A percentile compares a stretch with the other conserved stretches of the same genome.
These are phyloP conservation scores for Cardamine chenopodiifolia DNA, from an alignment of 345 rosid species.

Conservation along the genomic window DNA sequence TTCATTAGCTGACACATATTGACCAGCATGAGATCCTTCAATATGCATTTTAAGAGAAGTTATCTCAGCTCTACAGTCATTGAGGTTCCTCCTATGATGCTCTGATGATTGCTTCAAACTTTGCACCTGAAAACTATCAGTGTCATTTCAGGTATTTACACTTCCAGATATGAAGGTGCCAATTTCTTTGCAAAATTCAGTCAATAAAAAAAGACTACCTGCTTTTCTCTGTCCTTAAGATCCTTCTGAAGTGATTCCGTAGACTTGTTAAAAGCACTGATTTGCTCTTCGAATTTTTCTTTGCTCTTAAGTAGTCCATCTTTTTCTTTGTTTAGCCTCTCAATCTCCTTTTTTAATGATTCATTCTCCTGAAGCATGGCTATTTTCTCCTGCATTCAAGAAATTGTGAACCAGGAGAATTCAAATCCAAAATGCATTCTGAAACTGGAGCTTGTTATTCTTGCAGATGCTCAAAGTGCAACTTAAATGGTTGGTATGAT, in stretches of 20 bases:
- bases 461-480: conserved; percentile 2
- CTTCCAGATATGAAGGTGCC: conserved; percentile 30
- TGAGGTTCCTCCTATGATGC: conserved; percentile 75
- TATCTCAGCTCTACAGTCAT: conserved; percentile 90
- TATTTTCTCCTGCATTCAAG: conserved; percentile 79
- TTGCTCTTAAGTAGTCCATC: conserved; percentile 61
- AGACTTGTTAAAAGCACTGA: conserved; percentile 67
- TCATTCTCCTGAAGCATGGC: conserved; percentile 83
- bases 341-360: conserved; percentile 56
- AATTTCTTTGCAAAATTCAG: conserved; percentile 28
- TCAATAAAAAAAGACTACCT: conserved; percentile 52
- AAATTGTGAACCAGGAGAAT: conserved; percentile 26
- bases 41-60: conserved; percentile 90
- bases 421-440: conserved; percentile 5
- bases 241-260: conserved; percentile 79
- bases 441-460: conserved; percentile 13
- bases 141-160: conserved; percentile 30
- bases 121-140: conserved; percentile 61
- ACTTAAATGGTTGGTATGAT: neutral
- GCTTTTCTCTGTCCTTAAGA: conserved; percentile 79
- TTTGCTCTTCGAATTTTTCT: conserved; percentile 67
- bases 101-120: conserved; percentile 70
- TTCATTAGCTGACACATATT: conserved; percentile 50
- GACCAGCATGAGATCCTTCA: conserved; percentile 71
- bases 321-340: conserved; percentile 61